These are phyloP conservation scores for Coemansia sp. DNA, from an alignment of 192 early-diverging fungal species.

Conservation along the genomic window DNA sequence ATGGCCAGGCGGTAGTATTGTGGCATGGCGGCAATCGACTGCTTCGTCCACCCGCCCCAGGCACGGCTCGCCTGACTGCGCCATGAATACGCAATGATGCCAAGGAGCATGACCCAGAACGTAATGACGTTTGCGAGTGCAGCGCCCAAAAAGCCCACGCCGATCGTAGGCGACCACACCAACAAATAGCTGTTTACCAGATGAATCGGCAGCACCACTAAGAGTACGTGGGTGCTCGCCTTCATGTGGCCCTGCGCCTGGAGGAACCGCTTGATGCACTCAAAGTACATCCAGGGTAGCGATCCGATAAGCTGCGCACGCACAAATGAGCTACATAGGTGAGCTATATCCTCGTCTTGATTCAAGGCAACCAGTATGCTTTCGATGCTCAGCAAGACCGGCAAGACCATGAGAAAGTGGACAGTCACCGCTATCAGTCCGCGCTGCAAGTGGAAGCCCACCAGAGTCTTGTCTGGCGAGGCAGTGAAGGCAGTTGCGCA, in stretches of 20 bases:
- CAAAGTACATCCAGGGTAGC: slow-evolving; percentile 78
- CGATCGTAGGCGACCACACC: slow-evolving; percentile 71
- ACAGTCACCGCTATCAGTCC: slow-evolving; percentile 75
- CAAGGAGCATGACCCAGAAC: slow-evolving; percentile 72
- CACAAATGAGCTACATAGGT: slow-evolving; percentile 70
- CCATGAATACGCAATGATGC: slow-evolving; percentile 66
- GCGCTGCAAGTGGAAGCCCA: slow-evolving; percentile 79
- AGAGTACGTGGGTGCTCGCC: slow-evolving; percentile 75
- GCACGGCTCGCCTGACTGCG: slow-evolving; percentile 59
- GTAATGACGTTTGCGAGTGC: slow-evolving; percentile 79
- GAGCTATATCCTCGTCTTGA: slow-evolving; percentile 78
- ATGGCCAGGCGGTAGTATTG: slow-evolving; percentile 69
- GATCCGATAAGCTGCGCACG: slow-evolving; percentile 72
- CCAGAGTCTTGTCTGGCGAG: slow-evolving; percentile 62
- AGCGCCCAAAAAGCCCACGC: slow-evolving; percentile 83
- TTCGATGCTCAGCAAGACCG: slow-evolving; percentile 74
- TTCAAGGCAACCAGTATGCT: slow-evolving; percentile 64
- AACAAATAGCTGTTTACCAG: slow-evolving; percentile 75
- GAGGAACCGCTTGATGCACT: slow-evolving; percentile 84
- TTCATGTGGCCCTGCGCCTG: slow-evolving; percentile 94
- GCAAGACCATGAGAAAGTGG: slow-evolving; percentile 71
- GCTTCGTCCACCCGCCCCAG: slow-evolving; percentile 74
- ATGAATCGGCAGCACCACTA: slow-evolving; percentile 76
- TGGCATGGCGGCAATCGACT: slow-evolving; percentile 43
- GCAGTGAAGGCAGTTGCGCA: slow-evolving; percentile 75